Evolutionary conservation across 2,329 filamentous ascomycete species (phyloP), one percentile per base, ranked within the genome.

Genomic region (Cyphellophora europaea): DNA sequence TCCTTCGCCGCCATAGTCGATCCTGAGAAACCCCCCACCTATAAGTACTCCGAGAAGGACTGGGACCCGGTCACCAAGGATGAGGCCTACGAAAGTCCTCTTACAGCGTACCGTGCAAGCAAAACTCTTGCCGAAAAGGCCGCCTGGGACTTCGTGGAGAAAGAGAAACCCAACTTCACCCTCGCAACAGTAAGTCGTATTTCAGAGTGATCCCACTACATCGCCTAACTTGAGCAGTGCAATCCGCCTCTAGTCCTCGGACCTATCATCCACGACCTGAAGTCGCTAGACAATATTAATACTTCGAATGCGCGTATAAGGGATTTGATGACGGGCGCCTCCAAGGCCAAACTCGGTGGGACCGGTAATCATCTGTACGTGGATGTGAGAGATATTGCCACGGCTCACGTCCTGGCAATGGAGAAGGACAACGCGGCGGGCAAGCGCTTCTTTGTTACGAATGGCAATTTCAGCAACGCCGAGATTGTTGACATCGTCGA

Each of bases 1-100:
- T 80, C 75, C 2, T 81, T 81, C 47, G 77, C 77, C 11, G 65
- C 76, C 0, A 77, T 82, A 11, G 49, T 79, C 31, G 63, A 79
- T 44, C 42, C 59, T 0, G 49, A 53, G n/a, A 40, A 56, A 17
- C 57, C 53, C 21, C 44, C 43, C 11, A 51, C 52, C 34, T 14
- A 18, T 1, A 45, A 50, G 30, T 62, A 57, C 37, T 53, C 48
- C 19, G 54, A 63, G 44, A 47, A 53, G 17, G 45, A 49, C 14
- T 65, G 61, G 61, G 63, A 63, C 39, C 59, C 59, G 3, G 49
- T 63, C 11, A 63, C 56, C 12, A 56, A 55, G 50, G 57, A 62
- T 19, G 51, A 65, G 35, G 38, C 55, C 8, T 29, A 53, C 41
- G 49, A 55, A 12, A 53, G 54, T 30, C 40, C 55, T 6, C 39